Base-by-base conservation (phyloP, 139 green algal species). In the Chlorella ohadii region DNA sequence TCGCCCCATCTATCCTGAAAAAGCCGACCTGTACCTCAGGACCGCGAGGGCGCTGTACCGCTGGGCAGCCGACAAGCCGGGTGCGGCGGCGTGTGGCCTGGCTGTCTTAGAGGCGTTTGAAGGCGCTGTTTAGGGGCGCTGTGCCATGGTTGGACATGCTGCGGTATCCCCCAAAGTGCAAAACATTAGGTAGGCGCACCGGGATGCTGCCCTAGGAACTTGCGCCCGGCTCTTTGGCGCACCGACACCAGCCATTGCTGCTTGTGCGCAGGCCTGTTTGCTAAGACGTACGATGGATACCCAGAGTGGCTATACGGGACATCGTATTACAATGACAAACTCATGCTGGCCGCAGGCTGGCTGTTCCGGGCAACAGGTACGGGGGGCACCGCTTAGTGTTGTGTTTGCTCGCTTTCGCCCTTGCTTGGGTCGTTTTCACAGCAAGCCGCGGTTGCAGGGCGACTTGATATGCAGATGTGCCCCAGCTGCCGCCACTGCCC, bases 21-120 rank as follows among this genome's bases (percentile, higher is more conserved):
- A 94, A 76, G 85, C 87, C 19, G 68, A 71, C n/a, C 47, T 61
- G 2, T 83, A 92, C 31, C 34, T 94, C 31, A 13, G 47, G 25
- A 72, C 88, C 25, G 91, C 91, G 19, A 55, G 72, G 33, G 68
- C 92, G 57, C 64, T 95, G 12, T 95, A 90, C 71, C 44, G 72
- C 19, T 91, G 79, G 74, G 91, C 61, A 1, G 74, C 75, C 11
- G 33, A 38, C 5, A 89, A 76, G 15, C 39, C 77, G 15, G 92
- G 92, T 71, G 79, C 57, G 75, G 6, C 11, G 38, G 70, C 0
- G 65, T 31, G 31, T 4, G 12, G 38, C n/a, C n/a, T n/a, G n/a
- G n/a, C n/a, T n/a, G n/a, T n/a, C n/a, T n/a, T n/a, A n/a, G n/a
- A n/a, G n/a, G n/a, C n/a, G n/a, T n/a, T n/a, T n/a, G n/a, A n/a